Percentiles rank a stretch among this genome's conserved stretches.
Conservation (phyloP, 208 protist species). For the Acanthamoeba castellanii region DNA sequence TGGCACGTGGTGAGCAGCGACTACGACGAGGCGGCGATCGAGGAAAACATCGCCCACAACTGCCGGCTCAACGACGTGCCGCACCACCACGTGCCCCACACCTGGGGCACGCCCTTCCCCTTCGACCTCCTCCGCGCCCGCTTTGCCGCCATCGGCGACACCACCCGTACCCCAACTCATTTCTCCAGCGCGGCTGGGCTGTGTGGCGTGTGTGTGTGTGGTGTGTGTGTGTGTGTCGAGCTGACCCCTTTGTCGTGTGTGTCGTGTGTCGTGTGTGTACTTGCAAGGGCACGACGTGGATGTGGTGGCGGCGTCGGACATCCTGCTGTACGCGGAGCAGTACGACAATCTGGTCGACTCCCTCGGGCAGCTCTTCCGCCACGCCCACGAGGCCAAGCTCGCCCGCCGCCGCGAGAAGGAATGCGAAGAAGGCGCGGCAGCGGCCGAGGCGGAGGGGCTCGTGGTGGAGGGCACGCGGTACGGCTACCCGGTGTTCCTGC, state of each 20-base stretch:
- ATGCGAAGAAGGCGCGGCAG: too few relatives aligned
- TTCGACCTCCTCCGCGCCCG: conserved; percentile 1
- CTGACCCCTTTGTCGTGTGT: too few relatives aligned
- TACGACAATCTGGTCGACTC: conserved; percentile 37
- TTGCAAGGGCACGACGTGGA: background rate
- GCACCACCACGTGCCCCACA: conserved; percentile 40
- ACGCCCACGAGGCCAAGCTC: conserved; percentile 16
- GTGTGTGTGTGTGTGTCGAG: too few relatives aligned
- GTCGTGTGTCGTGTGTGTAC: background rate
- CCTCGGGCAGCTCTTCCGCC: conserved; percentile 41
- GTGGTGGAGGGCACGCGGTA: background rate
- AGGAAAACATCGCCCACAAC: conserved; percentile 67
- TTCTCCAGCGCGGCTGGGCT: too few relatives aligned
- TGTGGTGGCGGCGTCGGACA: conserved; percentile 49
- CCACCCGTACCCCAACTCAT: too few relatives aligned
- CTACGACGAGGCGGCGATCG: conserved; percentile 45
- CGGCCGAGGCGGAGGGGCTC: background rate
- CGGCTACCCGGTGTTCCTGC: conserved; percentile 24
- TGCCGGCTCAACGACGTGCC: conserved; percentile 47
- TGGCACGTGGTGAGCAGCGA: conserved; percentile 61
- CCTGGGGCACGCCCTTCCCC: conserved; percentile 28
- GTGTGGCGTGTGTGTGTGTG: too few relatives aligned
- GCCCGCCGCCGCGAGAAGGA: too few relatives aligned
- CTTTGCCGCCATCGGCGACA: background rate
- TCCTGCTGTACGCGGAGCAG: conserved; percentile 54